Evolutionary conservation across 352 stramenopile genomes (phyloP).

Genomic region (Blastocystis sp.): DNA sequence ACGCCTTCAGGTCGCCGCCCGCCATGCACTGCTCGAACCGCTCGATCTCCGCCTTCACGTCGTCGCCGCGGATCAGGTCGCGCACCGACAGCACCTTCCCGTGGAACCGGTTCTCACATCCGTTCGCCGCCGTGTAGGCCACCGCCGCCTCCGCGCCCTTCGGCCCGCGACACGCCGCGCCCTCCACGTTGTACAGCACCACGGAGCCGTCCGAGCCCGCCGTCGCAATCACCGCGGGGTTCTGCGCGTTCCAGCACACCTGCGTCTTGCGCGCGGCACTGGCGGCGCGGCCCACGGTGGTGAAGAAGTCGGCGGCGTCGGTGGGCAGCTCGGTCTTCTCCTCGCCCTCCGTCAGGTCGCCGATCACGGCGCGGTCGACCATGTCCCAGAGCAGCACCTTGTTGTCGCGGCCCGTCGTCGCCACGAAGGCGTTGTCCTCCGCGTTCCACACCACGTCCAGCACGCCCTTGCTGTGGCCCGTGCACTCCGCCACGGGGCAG

Average conservation of each 20-base stretch:
- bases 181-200: neutral
- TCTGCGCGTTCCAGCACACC: slow-evolving; percentile 34
- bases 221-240: slow-evolving; percentile 77
- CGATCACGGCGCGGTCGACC: slow-evolving; percentile 86
- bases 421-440: slow-evolving; percentile 84
- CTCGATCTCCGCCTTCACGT: slow-evolving; percentile 82
- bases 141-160: slow-evolving; percentile 72
- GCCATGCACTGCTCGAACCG: slow-evolving; percentile 85
- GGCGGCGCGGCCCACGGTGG: slow-evolving; percentile 9
- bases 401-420: slow-evolving; percentile 95
- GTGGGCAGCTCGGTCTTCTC: slow-evolving; percentile 32
- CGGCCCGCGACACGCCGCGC: slow-evolving; percentile 62
- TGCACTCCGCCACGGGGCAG: slow-evolving; percentile 89
- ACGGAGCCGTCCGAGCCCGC: slow-evolving; percentile 73
- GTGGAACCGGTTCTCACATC: slow-evolving; percentile 88
- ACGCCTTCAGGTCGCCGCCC: slow-evolving; percentile 84
- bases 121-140: slow-evolving; percentile 77
- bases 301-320: slow-evolving; percentile 57
- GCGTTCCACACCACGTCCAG: slow-evolving; percentile 94
- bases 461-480: slow-evolving; percentile 90
- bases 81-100: slow-evolving; percentile 79
- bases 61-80: slow-evolving; percentile 78
- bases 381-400: slow-evolving; percentile 95
- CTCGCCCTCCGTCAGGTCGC: slow-evolving; percentile 80
- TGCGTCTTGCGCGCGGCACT: slow-evolving; percentile 24